phyloP scores from a whole-genome alignment of 2,329 filamentous ascomycete genomes.

The Pestalotiopsis sp. region DNA sequence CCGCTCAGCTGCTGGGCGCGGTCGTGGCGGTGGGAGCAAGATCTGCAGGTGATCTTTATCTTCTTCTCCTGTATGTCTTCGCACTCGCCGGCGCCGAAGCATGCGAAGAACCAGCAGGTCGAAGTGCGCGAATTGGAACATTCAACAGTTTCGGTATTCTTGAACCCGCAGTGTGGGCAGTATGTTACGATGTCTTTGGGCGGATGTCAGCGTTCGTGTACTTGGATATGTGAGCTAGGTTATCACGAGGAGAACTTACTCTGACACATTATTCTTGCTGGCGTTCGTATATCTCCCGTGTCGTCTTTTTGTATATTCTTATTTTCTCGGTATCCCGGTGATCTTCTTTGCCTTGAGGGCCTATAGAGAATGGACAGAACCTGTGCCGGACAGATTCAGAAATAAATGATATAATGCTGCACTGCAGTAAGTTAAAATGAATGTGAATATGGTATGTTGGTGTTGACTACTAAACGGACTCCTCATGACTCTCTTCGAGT shows the following conservation, averaged over 20 bases:
- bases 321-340: neutral
- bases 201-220: no score
- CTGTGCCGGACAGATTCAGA: slow-evolving; percentile 5
- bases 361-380: neutral
- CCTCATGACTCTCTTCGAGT: neutral
- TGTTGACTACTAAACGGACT: neutral
- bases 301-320: neutral
- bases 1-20: slow-evolving; percentile 20
- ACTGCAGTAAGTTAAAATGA: neutral
- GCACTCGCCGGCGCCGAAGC: slow-evolving; percentile 5
- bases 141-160: no score
- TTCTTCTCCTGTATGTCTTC: neutral
- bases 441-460: neutral
- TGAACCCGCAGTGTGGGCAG: no score
- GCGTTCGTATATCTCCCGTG: neutral
- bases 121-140: no score
- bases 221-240: neutral
- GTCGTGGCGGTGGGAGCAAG: no score
- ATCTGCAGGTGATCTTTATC: neutral
- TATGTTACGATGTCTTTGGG: no score
- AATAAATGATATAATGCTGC: neutral
- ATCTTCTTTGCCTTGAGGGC: neutral
- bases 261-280: neutral
- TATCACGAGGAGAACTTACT: neutral
- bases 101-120: neutral